Evolutionary conservation across 108 stramenopile species (phyloP), one percentile per base, ranked within the genome.

Genomic region (Skeletonema tropicum): DNA sequence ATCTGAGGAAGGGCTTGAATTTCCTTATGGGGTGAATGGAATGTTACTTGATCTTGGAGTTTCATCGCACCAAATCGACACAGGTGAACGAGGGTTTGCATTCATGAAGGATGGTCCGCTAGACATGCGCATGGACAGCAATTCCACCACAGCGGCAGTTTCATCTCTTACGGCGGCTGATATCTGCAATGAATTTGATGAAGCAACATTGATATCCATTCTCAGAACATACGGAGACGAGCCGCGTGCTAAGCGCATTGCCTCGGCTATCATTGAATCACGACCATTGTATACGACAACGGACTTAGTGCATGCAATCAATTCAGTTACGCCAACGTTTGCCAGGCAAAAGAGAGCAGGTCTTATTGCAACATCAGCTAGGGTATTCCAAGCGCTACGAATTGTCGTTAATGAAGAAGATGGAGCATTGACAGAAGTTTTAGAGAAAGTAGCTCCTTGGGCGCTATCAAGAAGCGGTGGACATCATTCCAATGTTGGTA

Each of bases 381-480:
- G 96, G 38, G 88, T 92, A 9, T 97, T 97, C 73, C 96, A 97
- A 79, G 89, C 89, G 15, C 74, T 98, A 12, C 75, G 97, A 38
- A 96, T 98, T 66, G 91, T 87, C 8, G 97, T 98, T 23, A 98
- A 98, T 75, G 88, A 93, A 68, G 97, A 98, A 71, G 90, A 92
- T 79, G 73, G 66, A 15, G 90, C 87, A 0, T 68, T 96, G 73
- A 69, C 79, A 60, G 77, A 85, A 62, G 95, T 86, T 10, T 70
- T 96, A 30, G 73, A 84, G 36, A 74, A 84, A n/a, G 88, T 84
- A 26, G 86, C 88, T 61, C 95, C 92, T 1, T 71, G 70, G 74
- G 63, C 77, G 1, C 70, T 96, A 45, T 17, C 89, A 15, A 73
- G 89, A 46, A 75, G 74, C 17, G 89, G 90, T 38, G 83, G 89